These are phyloP conservation scores for Fusarium sp. DNA, from an alignment of 2,329 filamentous ascomycete genomes.

Conservation along the genomic window DNA sequence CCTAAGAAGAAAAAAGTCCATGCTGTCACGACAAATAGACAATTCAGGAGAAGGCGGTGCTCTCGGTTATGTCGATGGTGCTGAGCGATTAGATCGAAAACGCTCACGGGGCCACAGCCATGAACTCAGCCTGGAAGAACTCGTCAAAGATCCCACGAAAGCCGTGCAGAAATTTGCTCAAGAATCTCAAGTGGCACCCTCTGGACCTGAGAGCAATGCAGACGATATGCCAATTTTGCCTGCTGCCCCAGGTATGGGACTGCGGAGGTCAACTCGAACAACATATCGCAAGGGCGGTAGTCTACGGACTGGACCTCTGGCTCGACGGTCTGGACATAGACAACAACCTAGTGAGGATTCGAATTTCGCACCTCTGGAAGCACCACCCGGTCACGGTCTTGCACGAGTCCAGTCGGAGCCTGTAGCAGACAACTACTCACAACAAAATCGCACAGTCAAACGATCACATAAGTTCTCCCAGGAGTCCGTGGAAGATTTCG, in stretches of 20 bases:
- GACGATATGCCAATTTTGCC: conserved; percentile 91
- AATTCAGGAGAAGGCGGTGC: conserved; percentile 67
- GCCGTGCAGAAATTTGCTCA: conserved; percentile 75
- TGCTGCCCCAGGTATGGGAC: conserved; percentile 77
- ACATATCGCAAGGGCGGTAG: conserved; percentile 89
- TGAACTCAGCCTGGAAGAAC: conserved; percentile 78
- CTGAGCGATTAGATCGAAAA: conserved; percentile 80
- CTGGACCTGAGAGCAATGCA: conserved; percentile 53
- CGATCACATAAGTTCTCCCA: conserved; percentile 61
- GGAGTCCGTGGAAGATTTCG: conserved; percentile 55
- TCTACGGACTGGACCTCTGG: conserved; percentile 80
- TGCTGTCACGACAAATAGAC: conserved; percentile 92
- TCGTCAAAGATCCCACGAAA: conserved; percentile 82
- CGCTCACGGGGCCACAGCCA: conserved; percentile 68
- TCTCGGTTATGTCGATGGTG: conserved; percentile 82
- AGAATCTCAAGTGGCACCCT: conserved; percentile 59
- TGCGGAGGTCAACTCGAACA: conserved; percentile 90
- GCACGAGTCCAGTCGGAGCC: conserved; percentile 78
- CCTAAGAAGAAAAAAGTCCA: conserved; percentile 89
- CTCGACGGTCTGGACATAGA: conserved; percentile 74
- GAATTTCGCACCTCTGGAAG: conserved; percentile 53
- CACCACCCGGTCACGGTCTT: conserved; percentile 62
- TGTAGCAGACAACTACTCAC: conserved; percentile 62
- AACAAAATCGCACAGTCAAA: conserved; percentile 61
- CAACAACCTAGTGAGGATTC: conserved; percentile 67